These are phyloP conservation scores for Halophytophthora polymorphica DNA, from an alignment of 352 stramenopile genomes.

Conservation along the genomic window DNA sequence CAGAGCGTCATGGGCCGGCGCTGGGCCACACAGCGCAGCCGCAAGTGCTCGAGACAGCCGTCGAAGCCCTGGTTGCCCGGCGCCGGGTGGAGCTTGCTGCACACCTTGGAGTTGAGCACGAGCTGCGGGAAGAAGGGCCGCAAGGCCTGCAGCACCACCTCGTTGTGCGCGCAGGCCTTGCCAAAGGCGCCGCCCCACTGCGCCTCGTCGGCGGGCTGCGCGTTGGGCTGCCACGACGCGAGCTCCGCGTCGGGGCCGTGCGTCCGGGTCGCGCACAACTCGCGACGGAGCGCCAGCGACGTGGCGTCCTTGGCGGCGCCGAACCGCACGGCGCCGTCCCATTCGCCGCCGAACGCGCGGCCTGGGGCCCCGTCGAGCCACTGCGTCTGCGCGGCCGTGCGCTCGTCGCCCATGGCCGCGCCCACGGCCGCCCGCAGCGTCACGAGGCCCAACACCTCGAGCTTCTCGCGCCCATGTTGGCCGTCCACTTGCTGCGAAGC, in stretches of 20 bases:
- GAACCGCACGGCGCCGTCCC: slow-evolving; percentile 62
- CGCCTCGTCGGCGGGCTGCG: slow-evolving; percentile 56
- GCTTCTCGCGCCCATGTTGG: slow-evolving; percentile 57
- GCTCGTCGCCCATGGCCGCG: slow-evolving; percentile 44
- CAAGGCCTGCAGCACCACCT: slow-evolving; percentile 85
- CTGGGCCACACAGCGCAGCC: slow-evolving; percentile 47
- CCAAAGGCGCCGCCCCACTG: slow-evolving; percentile 82
- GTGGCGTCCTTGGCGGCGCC: slow-evolving; percentile 72
- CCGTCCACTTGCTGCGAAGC: slow-evolving; percentile 17
- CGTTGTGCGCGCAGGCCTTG: slow-evolving; percentile 89
- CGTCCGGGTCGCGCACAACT: slow-evolving; percentile 25
- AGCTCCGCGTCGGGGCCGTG: slow-evolving; percentile 13
- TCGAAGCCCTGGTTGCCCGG: slow-evolving; percentile 88
- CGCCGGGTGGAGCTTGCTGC: slow-evolving; percentile 68
- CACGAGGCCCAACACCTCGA: slow-evolving; percentile 56
- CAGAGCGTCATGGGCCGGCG: slow-evolving; percentile 71
- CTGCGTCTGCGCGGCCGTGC: slow-evolving; percentile 72
- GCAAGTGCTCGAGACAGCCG: slow-evolving; percentile 86
- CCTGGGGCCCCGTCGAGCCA: slow-evolving; percentile 77
- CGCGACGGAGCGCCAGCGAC: slow-evolving; percentile 54
- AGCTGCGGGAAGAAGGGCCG: slow-evolving; percentile 85
- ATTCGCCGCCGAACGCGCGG: slow-evolving; percentile 46
- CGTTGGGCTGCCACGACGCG: slow-evolving; percentile 72
- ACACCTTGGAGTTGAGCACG: slow-evolving; percentile 87
- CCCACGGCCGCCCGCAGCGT: slow-evolving; percentile 58